Conservation (phyloP, 2,329 filamentous ascomycete species). For the Exophiala sideris region DNA sequence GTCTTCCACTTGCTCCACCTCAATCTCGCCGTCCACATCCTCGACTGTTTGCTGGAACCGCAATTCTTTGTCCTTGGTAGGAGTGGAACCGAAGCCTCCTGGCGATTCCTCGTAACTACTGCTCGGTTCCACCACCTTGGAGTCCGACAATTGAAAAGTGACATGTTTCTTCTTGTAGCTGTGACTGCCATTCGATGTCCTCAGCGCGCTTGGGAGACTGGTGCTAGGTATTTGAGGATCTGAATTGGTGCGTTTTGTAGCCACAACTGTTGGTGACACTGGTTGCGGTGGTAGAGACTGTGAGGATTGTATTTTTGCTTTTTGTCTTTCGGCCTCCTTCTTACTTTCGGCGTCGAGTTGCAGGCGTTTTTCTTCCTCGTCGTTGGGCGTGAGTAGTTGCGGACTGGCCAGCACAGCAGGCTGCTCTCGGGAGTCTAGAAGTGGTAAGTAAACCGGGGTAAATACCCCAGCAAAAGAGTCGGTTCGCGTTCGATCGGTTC, state of each 20-base stretch:
- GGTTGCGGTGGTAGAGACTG: conserved; percentile 16
- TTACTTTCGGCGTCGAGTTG: conserved; percentile 13
- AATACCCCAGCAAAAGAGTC: conserved; percentile 26
- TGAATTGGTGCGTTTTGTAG: conserved; percentile 16
- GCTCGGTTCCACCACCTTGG: conserved; percentile 28
- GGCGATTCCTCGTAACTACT: conserved; percentile 28
- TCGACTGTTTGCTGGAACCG: not conserved
- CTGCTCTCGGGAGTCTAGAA: conserved; percentile 24
- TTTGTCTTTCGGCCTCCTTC: conserved; percentile 9
- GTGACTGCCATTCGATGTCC: conserved; percentile 17
- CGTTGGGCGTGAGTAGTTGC: conserved; percentile 1
- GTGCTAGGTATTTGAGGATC: conserved; percentile 15
- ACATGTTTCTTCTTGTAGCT: conserved; percentile 26
- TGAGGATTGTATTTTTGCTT: conserved; percentile 7
- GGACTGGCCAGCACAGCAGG: conserved; percentile 3
- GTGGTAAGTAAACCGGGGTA: conserved; percentile 23
- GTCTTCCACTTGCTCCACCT: not conserved
- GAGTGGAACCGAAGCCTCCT: not conserved
- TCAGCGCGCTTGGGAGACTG: conserved; percentile 27
- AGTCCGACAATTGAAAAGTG: conserved; percentile 28
- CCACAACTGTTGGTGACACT: conserved; percentile 13
- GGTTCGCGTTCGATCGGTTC: conserved; percentile 8
- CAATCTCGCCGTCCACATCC: not conserved
- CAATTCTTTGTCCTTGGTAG: not conserved
- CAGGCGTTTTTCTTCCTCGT: conserved; percentile 15